phyloP scores from a whole-genome alignment of 2,329 filamentous ascomycete genomes.

The Westerdykella aurantiaca region DNA sequence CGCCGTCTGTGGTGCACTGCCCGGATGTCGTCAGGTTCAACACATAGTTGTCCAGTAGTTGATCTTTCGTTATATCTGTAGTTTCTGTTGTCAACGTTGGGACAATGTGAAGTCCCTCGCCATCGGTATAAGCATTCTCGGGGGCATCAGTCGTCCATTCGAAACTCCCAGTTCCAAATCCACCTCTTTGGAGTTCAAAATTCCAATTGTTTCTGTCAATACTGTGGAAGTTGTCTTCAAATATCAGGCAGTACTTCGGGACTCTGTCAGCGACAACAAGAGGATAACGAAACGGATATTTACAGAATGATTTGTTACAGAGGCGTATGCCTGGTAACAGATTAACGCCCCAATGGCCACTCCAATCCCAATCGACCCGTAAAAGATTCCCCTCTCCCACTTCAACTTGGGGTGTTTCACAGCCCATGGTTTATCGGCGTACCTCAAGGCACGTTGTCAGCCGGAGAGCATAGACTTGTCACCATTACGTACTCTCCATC shows the following conservation, averaged over 20 bases:
- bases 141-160: constrained; percentile 63
- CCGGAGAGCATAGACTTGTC: neutral
- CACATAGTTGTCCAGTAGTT: constrained; percentile 48
- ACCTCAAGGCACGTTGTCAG: constrained; percentile 5
- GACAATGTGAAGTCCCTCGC: constrained; percentile 65
- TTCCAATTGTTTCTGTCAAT: constrained; percentile 60
- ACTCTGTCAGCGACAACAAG: constrained; percentile 2
- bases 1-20: constrained; percentile 59
- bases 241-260: constrained; percentile 14
- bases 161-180: constrained; percentile 65
- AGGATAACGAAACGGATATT: neutral
- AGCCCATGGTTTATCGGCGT: constrained; percentile 20
- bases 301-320: constrained; percentile 16
- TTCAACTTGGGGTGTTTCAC: constrained; percentile 16
- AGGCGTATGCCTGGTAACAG: constrained; percentile 16
- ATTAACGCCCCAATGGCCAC: constrained; percentile 17
- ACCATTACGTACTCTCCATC: constrained; percentile 10
- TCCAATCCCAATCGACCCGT: constrained; percentile 14
- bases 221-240: constrained; percentile 56
- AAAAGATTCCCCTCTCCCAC: constrained; percentile 18
- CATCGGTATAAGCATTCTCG: constrained; percentile 66
- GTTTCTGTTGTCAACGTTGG: constrained; percentile 61
- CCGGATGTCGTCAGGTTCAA: constrained; percentile 38
- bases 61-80: constrained; percentile 61
- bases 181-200: constrained; percentile 66